Percentiles rank a stretch among this genome's conserved stretches.
These are phyloP conservation scores for Phytophthora podocarpi DNA, from an alignment of 352 stramenopile genomes.

Conservation along the genomic window DNA sequence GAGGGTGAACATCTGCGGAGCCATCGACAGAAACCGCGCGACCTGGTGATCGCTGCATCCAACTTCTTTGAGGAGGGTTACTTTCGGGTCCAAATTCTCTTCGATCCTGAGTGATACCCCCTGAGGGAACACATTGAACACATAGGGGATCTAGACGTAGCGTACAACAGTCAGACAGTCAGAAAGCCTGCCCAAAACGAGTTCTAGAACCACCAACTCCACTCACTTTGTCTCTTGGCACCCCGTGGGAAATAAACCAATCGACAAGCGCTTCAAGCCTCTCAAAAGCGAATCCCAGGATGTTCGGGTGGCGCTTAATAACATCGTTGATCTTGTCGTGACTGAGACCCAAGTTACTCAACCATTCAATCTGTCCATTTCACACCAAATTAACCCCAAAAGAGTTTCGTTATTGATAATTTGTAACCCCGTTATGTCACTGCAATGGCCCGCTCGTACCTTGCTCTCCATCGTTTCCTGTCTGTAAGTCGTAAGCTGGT, in stretches of 20 bases:
- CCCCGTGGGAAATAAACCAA: constrained; percentile 50
- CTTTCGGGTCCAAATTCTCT: constrained; percentile 51
- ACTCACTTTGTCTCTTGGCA: constrained; percentile 36
- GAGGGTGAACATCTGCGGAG: constrained; percentile 47
- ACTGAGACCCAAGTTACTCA: constrained; percentile 38
- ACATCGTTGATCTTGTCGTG: constrained; percentile 33
- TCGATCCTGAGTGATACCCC: constrained; percentile 34
- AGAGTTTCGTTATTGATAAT: no score
- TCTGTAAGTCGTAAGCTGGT: constrained; percentile 38
- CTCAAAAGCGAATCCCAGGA: constrained; percentile 42
- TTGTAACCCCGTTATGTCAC: background rate
- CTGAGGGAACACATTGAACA: constrained; percentile 58
- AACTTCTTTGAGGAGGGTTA: constrained; percentile 36
- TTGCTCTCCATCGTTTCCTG: constrained; percentile 44
- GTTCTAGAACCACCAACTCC: background rate
- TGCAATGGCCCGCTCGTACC: constrained; percentile 13
- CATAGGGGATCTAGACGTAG: constrained; percentile 49
- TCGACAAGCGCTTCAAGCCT: constrained; percentile 30
- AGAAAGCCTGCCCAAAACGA: background rate
- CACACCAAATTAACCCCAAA: background rate
- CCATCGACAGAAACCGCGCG: constrained; percentile 42
- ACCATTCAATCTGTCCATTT: constrained; percentile 33
- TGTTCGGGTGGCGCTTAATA: constrained; percentile 46
- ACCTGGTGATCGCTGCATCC: constrained; percentile 47
- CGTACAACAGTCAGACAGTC: background rate